Conservation (phyloP, 495 filamentous ascomycete genomes). For the Lindgomyces ingoldianus region DNA sequence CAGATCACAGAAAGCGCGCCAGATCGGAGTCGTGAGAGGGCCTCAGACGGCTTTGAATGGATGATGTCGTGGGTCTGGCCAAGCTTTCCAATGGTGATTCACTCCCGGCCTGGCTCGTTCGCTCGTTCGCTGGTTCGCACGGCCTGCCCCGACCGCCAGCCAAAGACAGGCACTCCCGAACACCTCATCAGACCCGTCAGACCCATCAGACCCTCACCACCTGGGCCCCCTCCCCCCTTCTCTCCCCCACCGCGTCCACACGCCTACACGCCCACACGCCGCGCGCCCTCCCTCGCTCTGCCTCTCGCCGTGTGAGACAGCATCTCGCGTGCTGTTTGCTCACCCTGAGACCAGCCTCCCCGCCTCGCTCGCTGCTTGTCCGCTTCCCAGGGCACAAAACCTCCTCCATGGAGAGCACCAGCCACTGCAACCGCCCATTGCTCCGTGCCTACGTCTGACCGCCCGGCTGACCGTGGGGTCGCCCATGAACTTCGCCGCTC, state of each 20-base stretch:
- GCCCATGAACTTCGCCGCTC: constrained; percentile 38
- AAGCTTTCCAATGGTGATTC: too few relatives aligned
- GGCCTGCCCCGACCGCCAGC: too few relatives aligned
- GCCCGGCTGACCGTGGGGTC: constrained; percentile 57
- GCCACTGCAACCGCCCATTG: constrained; percentile 39
- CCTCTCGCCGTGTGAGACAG: constrained; percentile 12
- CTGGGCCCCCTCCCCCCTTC: not conserved
- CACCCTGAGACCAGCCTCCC: not conserved
- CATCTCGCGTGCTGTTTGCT: constrained; percentile 29
- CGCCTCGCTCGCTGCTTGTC: constrained; percentile 31
- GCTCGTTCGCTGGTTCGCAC: too few relatives aligned
- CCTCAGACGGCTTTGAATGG: not conserved
- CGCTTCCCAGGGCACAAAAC: constrained; percentile 21
- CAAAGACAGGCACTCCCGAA: constrained; percentile 15
- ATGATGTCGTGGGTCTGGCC: too few relatives aligned
- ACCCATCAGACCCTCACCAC: constrained; percentile 1
- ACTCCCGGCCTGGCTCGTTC: not conserved
- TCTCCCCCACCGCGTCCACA: not conserved
- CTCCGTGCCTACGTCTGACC: constrained; percentile 58
- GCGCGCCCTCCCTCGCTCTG: not conserved
- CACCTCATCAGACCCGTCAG: not conserved
- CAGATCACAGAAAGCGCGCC: too few relatives aligned
- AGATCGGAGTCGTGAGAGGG: not conserved
- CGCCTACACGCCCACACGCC: constrained; percentile 5
- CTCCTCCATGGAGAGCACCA: constrained; percentile 47